Conservation (phyloP, 805 yeast species). For the Metschnikowia drakensbergensis region DNA sequence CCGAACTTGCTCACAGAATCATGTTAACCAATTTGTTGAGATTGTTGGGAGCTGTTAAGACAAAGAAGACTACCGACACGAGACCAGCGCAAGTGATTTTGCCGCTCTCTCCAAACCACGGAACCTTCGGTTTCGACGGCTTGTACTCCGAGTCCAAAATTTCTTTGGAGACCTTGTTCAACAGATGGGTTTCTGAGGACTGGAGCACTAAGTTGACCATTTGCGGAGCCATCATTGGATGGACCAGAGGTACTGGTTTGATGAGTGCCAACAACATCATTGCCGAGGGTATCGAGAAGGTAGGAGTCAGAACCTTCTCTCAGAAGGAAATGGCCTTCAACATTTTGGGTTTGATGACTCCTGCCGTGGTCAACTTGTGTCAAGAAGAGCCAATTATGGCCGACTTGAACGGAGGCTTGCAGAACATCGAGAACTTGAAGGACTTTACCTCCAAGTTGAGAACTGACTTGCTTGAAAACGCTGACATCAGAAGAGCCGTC, state of each 20-base stretch:
- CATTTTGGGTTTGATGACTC: conserved; percentile 88
- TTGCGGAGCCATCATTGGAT: conserved; percentile 98
- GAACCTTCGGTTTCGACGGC: conserved; percentile 98
- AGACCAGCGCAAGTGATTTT: conserved; percentile 97
- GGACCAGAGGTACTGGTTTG: conserved; percentile 99
- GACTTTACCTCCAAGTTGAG: conserved; percentile 80
- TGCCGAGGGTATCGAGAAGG: conserved; percentile 94
- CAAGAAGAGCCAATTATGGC: conserved; percentile 96
- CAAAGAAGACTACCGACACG: conserved; percentile 80
- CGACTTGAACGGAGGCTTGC: conserved; percentile 98
- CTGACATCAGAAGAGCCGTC: conserved; percentile 94
- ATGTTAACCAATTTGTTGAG: conserved; percentile 96
- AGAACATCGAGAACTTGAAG: conserved; percentile 86
- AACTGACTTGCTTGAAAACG: conserved; percentile 67
- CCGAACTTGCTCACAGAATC: conserved; percentile 97
- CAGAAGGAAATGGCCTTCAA: conserved; percentile 99
- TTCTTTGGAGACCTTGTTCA: conserved; percentile 91
- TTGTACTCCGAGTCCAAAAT: conserved; percentile 96
- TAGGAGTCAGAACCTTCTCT: conserved; percentile 96
- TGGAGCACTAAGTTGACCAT: conserved; percentile 93
- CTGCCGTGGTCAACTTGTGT: conserved; percentile 77
- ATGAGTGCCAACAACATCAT: conserved; percentile 96
- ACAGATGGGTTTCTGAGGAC: conserved; percentile 98
- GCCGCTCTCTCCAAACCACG: conserved; percentile 98
- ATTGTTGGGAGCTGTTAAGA: conserved; percentile 85